Evolutionary conservation across 257 asterid genomes (phyloP), one percentile per base, ranked within the genome.

Genomic region (Solanum peruvianum): DNA sequence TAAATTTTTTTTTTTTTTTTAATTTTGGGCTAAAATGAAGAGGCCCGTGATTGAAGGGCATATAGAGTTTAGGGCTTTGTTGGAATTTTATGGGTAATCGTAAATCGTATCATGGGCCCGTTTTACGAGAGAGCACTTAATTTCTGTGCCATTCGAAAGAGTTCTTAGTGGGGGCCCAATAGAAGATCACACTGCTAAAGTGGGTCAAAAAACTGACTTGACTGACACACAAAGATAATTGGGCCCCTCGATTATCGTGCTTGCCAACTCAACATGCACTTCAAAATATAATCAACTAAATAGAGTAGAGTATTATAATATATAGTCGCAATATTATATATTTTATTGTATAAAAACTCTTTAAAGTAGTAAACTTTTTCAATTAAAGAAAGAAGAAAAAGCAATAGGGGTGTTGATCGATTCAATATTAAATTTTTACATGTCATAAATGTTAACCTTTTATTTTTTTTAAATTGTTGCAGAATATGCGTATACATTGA

Each of bases 401-500:
- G 64, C 64, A 56, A 20, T 20, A 18, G 11, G 64, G 23, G 62
- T 52, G 60, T 35, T 35, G 1, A 35, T 35, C 37, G 37, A 35
- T 35, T 33, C 35, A 35, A 35, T 35, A 35, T 10, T 49, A 13
- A 20, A 44, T 29, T 8, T 11, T n/a, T n/a, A n/a, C n/a, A n/a
- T n/a, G n/a, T n/a, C 25, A 45, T 21, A 27, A 13, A 81, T 56
- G 7, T 11, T 83, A 23, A 31, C 15, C 33, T 33, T 33, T 33
- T 56, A 58, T 16, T 52, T 27, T 7, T 44, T 29, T 11, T 20
- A 16, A 35, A 35, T 14, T 35, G 15, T 83, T 87, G 85, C 89
- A 92, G 94, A 92, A 70, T 92, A 92, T 82, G 94, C 94, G 4
- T 92, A 92, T 60, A 92, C 94, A 3, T 37, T 92, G 31, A 90